A percentile compares a stretch with the other conserved stretches of the same genome.
Conservation (phyloP, 2,329 filamentous ascomycete genomes). For the Alternaria ethzedia region DNA sequence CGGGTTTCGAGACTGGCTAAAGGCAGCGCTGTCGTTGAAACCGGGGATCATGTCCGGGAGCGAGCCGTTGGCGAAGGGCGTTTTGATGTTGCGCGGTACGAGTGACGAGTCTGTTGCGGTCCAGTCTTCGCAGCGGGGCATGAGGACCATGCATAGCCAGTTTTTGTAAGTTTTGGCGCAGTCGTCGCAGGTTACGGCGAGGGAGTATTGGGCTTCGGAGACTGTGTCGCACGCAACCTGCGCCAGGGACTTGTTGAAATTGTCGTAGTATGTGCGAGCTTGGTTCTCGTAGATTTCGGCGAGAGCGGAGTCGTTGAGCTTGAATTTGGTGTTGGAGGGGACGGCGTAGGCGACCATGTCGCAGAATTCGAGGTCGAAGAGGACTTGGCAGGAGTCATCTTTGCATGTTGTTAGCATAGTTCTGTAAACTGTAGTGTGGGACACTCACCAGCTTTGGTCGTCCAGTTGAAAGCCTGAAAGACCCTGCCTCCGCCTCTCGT, state of each 20-base stretch:
- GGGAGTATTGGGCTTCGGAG: constrained; percentile 76
- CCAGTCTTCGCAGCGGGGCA: constrained; percentile 91
- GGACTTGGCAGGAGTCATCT: constrained; percentile 83
- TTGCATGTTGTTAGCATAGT: constrained; percentile 14
- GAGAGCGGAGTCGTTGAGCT: constrained; percentile 66
- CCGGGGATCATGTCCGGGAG: constrained; percentile 22
- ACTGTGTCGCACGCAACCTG: constrained; percentile 86
- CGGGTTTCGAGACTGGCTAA: constrained; percentile 69
- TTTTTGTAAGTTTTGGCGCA: constrained; percentile 84
- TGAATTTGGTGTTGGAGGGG: constrained; percentile 74
- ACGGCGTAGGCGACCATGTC: constrained; percentile 89
- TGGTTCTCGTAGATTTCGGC: constrained; percentile 78
- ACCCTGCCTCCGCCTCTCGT: constrained; percentile 78
- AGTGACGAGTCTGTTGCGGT: constrained; percentile 59
- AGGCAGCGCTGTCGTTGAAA: constrained; percentile 44
- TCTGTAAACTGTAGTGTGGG: not conserved
- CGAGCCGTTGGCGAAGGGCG: constrained; percentile 74
- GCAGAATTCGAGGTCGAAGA: constrained; percentile 90
- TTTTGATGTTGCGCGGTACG: constrained; percentile 72
- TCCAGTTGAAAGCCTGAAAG: constrained; percentile 74
- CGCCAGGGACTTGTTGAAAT: constrained; percentile 81
- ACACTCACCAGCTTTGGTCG: constrained; percentile 74
- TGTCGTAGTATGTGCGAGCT: constrained; percentile 71
- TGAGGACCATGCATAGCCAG: constrained; percentile 93
- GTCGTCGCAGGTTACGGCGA: constrained; percentile 76